These are phyloP conservation scores for Ceriops decandra DNA, from an alignment of 345 rosid species.

Conservation along the genomic window DNA sequence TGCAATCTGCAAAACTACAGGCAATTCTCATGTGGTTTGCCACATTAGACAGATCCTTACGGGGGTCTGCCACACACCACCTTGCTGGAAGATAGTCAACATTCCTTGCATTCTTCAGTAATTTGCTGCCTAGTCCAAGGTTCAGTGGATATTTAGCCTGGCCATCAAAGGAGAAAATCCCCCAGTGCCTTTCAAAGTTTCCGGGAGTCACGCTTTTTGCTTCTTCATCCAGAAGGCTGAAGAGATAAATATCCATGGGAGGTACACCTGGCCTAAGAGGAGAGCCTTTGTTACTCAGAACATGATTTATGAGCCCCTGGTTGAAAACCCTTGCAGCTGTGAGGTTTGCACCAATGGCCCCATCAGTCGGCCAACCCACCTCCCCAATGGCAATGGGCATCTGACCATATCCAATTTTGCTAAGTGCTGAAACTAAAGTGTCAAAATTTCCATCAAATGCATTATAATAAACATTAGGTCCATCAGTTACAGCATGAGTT, in stretches of 20 bases:
- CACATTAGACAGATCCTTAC: conserved; percentile 53
- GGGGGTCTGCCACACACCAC: conserved; percentile 91
- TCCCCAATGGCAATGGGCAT: conserved; percentile 93
- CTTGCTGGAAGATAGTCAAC: conserved; percentile 83
- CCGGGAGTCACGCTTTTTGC: conserved; percentile 84
- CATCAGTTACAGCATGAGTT: conserved; percentile 77
- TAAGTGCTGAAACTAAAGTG: conserved; percentile 85
- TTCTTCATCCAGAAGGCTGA: conserved; percentile 86
- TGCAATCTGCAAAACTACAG: conserved; percentile 83
- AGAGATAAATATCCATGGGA: conserved; percentile 78
- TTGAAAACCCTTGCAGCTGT: conserved; percentile 81
- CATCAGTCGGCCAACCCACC: conserved; percentile 97
- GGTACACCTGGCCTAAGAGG: conserved; percentile 82
- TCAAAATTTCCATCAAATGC: conserved; percentile 94
- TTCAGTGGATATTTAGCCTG: conserved; percentile 85
- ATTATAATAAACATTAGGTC: conserved; percentile 68
- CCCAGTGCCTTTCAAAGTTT: conserved; percentile 95
- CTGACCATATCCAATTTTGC: conserved; percentile 76
- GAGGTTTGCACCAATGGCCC: conserved; percentile 74
- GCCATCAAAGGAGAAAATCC: conserved; percentile 93
- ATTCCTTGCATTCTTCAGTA: conserved; percentile 59
- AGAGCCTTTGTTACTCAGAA: conserved; percentile 73
- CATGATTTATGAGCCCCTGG: conserved; percentile 75
- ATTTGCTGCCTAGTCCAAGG: conserved; percentile 68
- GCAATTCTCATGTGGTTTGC: conserved; percentile 72